Base-by-base conservation (phyloP, 768 basidiomycete species). In the Termitomyces titanicus region DNA sequence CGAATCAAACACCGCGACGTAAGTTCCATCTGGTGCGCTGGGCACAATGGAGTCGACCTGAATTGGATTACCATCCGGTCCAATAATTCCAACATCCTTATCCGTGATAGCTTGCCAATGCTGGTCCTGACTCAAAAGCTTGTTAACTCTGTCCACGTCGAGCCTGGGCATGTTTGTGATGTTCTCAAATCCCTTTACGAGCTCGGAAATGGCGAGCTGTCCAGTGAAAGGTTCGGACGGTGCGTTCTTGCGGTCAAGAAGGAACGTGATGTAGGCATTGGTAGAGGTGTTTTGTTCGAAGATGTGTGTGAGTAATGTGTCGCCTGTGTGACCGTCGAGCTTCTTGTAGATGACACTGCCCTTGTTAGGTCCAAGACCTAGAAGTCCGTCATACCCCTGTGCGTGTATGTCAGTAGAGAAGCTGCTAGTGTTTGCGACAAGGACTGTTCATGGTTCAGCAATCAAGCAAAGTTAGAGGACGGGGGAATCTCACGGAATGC, bases 41-140 rank as follows among this genome's bases (percentile, higher is more conserved):
- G 85, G 86, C 1, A 88, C 89, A 56, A 88, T 85, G 5, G 88
- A 88, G 13, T 80, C 70, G 52, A 83, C 69, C 22, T 72, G 58
- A 56, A 92, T 85, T 11, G 80, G 68, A 22, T 79, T 71, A 22
- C 89, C 88, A 63, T 91, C 89, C 0, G 90, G 90, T 7, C 90
- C 90, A 59, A 88, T 84, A 45, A 92, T 81, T 24, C 86, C 88
- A 43, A 73, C 70, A 51, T 80, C 64, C 59, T 79, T 77, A 70
- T 92, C 88, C 0, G 86, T 84, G 52, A 85, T 68, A 12, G 83
- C 75, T 62, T 90, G 88, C 89, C 89, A 92, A 68, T 92, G 90
- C 70, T 92, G 90, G 63, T 90, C 86, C 65, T 62, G 51, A 25
- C 55, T 51, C 29, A 86, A 72, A 39, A 87, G 68, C 54, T 72